Percentiles rank a stretch among this genome's conserved stretches.
phyloP scores from a whole-genome alignment of 495 filamentous ascomycete genomes.

The Hypoxylon intermedium region DNA sequence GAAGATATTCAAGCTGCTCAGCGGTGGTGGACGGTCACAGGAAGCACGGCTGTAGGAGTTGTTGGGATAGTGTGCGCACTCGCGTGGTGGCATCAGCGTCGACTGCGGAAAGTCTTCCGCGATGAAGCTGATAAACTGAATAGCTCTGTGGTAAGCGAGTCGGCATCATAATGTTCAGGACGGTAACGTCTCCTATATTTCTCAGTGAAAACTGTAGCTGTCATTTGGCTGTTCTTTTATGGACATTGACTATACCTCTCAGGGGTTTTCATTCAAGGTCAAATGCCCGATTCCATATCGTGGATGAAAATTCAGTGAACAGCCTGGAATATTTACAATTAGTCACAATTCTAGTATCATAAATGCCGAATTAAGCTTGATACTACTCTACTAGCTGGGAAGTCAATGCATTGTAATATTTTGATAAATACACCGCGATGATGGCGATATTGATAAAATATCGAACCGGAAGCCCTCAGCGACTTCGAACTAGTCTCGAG shows the following conservation, averaged over 20 bases:
- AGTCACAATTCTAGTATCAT: too few species aligned
- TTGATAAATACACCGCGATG: background rate
- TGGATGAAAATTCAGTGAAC: too few species aligned
- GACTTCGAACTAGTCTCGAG: background rate
- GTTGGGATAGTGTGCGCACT: slow-evolving; percentile 43
- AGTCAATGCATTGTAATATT: too few species aligned
- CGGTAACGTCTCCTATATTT: background rate
- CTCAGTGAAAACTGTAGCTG: background rate
- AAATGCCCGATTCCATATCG: too few species aligned
- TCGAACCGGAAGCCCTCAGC: background rate
- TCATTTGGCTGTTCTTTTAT: background rate
- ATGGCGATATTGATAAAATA: too few species aligned
- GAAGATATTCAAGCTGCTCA: slow-evolving; percentile 33
- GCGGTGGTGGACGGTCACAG: slow-evolving; percentile 42
- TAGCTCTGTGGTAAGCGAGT: background rate
- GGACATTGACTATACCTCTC: too few species aligned
- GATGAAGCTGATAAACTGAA: slow-evolving; percentile 40
- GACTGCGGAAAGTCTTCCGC: slow-evolving; percentile 42
- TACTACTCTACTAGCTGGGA: too few species aligned
- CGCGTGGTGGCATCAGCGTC: slow-evolving; percentile 48
- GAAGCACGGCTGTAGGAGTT: slow-evolving; percentile 36
- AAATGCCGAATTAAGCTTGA: too few species aligned
- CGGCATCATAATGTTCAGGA: background rate
- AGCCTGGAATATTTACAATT: too few species aligned
- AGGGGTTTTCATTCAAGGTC: too few species aligned